These are phyloP conservation scores for Kodamaea nitidulidarum DNA, from an alignment of 805 yeast genomes.

Conservation along the genomic window DNA sequence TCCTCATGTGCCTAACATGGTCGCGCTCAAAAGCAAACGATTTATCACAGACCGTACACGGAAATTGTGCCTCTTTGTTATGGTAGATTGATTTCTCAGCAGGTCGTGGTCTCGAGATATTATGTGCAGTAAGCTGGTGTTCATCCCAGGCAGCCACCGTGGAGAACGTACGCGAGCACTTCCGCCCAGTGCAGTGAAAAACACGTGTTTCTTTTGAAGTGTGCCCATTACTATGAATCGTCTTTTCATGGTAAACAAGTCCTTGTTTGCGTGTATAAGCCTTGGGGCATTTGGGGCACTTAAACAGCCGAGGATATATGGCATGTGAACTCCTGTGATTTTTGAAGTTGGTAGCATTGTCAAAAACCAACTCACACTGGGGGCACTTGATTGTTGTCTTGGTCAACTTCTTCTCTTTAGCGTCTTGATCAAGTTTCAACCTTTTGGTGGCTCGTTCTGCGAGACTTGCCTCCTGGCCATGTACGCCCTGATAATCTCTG, in stretches of 20 bases:
- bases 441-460: conserved; percentile 1
- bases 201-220: conserved; percentile 5
- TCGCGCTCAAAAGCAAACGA: conserved; percentile 15
- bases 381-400: background rate
- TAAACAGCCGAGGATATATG: conserved; percentile 9
- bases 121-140: conserved; percentile 7
- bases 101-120: background rate
- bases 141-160: conserved; percentile 9
- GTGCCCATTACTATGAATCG: conserved; percentile 8
- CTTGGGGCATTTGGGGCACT: conserved; percentile 6
- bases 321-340: conserved; percentile 11
- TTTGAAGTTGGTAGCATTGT: conserved; percentile 7
- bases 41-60: conserved; percentile 18
- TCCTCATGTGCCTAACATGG: conserved; percentile 51
- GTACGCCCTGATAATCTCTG: background rate
- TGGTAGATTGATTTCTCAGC: conserved; percentile 3
- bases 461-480: background rate
- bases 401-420: too few relatives aligned
- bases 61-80: conserved; percentile 18
- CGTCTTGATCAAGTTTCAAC: background rate
- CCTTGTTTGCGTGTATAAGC: conserved; percentile 17
- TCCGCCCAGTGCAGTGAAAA: conserved; percentile 12
- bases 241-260: conserved; percentile 10
- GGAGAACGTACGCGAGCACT: conserved; percentile 15
- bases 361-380: conserved; percentile 3